A percentile compares a stretch with the other conserved stretches of the same genome.
Conservation (phyloP, 1,139 yeast genomes). For the Debaryomyces coudertii region DNA sequence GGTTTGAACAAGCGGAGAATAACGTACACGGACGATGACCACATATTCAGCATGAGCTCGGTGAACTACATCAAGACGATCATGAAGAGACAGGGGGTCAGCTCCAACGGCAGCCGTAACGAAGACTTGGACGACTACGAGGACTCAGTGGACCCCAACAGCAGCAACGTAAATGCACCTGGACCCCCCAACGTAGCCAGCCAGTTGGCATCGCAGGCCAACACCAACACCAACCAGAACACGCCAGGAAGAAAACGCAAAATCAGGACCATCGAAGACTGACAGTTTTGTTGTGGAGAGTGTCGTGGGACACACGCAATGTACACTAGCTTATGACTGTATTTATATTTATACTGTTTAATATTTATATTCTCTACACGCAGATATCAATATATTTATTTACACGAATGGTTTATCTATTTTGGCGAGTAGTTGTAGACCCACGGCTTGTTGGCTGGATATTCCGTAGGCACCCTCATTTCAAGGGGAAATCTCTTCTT, state of each 20-base stretch:
- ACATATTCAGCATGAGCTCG: constrained; percentile 82
- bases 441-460: constrained; percentile 88
- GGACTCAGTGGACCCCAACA: constrained; percentile 43
- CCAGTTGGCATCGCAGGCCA: constrained; percentile 12
- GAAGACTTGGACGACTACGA: constrained; percentile 52
- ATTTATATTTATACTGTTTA: neutral
- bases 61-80: constrained; percentile 68
- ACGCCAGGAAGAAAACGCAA: constrained; percentile 44
- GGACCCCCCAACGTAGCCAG: constrained; percentile 10
- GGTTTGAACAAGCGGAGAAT: constrained; percentile 54
- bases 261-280: constrained; percentile 35
- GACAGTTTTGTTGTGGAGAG: constrained; percentile 4
- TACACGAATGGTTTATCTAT: constrained; percentile 14
- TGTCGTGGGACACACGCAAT: neutral
- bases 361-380: constrained; percentile 6
- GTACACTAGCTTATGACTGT: constrained; percentile 4
- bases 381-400: constrained; percentile 10
- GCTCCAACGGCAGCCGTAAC: constrained; percentile 19
- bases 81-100: constrained; percentile 42
- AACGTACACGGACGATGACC: constrained; percentile 74
- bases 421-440: constrained; percentile 54
- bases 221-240: constrained; percentile 15
- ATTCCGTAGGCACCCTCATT: constrained; percentile 85
- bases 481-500: constrained; percentile 73
- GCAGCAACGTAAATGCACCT: constrained; percentile 12